A percentile compares a stretch with the other conserved stretches of the same genome.
phyloP scores from a whole-genome alignment of 1,284 basidiomycete species.

The Erythrobasidium hasegawianum region DNA sequence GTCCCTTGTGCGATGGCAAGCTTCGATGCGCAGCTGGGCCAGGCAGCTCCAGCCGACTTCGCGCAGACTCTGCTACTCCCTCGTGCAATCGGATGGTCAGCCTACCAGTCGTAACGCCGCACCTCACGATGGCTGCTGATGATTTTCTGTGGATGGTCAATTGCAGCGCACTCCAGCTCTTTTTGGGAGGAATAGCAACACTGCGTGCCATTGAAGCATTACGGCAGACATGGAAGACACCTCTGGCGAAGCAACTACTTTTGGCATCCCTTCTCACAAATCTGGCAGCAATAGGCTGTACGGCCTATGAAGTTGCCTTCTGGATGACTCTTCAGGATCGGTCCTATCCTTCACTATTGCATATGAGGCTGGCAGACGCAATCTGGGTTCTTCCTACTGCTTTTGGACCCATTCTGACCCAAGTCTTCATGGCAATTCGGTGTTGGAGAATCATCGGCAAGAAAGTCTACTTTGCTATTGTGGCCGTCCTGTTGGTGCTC shows the following conservation, averaged over 20 bases:
- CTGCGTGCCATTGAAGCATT: background rate
- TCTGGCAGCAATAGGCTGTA: background rate
- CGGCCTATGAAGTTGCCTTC: background rate
- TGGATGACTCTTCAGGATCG: background rate
- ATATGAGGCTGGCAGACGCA: background rate
- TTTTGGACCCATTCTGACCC: conserved; percentile 4
- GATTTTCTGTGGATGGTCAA: too few species aligned
- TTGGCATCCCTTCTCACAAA: background rate
- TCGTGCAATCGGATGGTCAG: background rate
- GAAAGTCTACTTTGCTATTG: conserved; percentile 14
- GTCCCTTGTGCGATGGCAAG: too few species aligned
- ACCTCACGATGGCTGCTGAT: too few species aligned
- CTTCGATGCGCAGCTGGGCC: background rate
- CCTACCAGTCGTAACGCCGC: too few species aligned
- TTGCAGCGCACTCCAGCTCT: background rate
- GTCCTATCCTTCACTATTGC: background rate
- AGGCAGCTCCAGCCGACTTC: background rate
- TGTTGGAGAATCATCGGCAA: conserved; percentile 22
- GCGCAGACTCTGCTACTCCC: background rate
- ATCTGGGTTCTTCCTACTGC: background rate
- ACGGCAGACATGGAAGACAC: background rate
- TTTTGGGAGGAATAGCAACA: background rate
- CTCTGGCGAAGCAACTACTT: background rate
- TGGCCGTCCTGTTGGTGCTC: background rate
- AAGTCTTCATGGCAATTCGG: conserved; percentile 30